These are phyloP conservation scores for Eleusine indica DNA, from an alignment of 176 grass and related monocot genomes.

Conservation along the genomic window DNA sequence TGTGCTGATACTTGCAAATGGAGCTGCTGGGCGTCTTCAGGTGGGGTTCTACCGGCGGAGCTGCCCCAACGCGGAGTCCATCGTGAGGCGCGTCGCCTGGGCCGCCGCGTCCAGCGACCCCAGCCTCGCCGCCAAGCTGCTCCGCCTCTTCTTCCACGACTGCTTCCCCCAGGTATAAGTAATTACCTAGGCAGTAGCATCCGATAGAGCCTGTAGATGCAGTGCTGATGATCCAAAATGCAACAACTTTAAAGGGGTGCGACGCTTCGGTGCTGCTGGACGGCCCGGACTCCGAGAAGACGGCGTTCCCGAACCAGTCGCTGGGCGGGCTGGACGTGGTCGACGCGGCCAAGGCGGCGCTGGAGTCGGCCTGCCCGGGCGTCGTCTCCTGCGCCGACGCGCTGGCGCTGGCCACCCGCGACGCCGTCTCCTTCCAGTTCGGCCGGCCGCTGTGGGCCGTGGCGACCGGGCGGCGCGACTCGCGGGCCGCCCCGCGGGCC, in stretches of 20 bases:
- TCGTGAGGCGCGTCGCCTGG: slow-evolving; percentile 12
- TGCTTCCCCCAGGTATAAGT: neutral
- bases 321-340: neutral
- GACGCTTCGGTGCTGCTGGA: slow-evolving; percentile 84
- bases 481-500: neutral
- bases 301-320: too few relatives aligned
- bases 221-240: too few relatives aligned
- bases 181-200: too few relatives aligned
- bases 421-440: slow-evolving; percentile 26
- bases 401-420: slow-evolving; percentile 3
- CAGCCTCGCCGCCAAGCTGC: neutral
- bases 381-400: neutral
- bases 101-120: neutral
- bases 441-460: neutral
- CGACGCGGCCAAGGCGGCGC: too few relatives aligned
- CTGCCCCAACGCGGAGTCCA: neutral
- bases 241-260: slow-evolving; percentile 51
- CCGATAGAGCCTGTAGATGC: too few relatives aligned
- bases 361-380: too few relatives aligned
- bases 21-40: neutral
- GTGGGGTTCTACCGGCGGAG: slow-evolving; percentile 15
- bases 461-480: slow-evolving; percentile 10
- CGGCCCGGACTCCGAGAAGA: slow-evolving; percentile 2
- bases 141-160: slow-evolving; percentile 11
- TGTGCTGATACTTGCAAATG: neutral